These are phyloP conservation scores for Coniochaeta sp. DNA, from an alignment of 2,329 filamentous ascomycete genomes.

Conservation along the genomic window DNA sequence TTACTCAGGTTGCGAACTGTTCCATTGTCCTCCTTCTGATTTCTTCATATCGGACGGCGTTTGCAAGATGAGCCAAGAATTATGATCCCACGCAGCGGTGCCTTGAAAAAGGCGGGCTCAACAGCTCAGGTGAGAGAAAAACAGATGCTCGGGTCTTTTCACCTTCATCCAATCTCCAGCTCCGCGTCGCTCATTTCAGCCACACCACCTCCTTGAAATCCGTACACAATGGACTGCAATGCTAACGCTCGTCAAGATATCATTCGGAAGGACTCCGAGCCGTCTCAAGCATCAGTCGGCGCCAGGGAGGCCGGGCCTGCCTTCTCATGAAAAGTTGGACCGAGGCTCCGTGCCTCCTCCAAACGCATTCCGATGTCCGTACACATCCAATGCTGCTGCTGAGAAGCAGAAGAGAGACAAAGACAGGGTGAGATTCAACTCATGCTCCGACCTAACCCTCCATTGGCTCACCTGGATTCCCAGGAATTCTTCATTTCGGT, in stretches of 20 bases:
- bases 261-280: background rate
- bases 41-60: background rate
- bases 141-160: background rate
- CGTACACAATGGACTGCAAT: background rate
- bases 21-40: no score
- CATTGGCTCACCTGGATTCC: background rate
- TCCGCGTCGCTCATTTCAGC: no score
- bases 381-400: slow-evolving; percentile 32
- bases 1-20: no score
- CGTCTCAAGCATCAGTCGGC: background rate
- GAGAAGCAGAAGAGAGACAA: slow-evolving; percentile 38
- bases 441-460: background rate
- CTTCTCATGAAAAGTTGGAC: background rate
- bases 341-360: background rate
- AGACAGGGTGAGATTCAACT: slow-evolving; percentile 31
- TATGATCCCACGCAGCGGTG: slow-evolving; percentile 32
- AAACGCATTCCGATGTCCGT: slow-evolving; percentile 14
- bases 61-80: slow-evolving; percentile 9
- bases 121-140: slow-evolving; percentile 24
- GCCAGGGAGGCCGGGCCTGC: background rate
- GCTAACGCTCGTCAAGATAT: background rate
- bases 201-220: no score
- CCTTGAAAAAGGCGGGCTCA: slow-evolving; percentile 30
- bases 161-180: no score
- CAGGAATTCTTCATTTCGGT: slow-evolving; percentile 83